Conservation (phyloP, 148 eudicot species). For the Polygonum maritimum region DNA sequence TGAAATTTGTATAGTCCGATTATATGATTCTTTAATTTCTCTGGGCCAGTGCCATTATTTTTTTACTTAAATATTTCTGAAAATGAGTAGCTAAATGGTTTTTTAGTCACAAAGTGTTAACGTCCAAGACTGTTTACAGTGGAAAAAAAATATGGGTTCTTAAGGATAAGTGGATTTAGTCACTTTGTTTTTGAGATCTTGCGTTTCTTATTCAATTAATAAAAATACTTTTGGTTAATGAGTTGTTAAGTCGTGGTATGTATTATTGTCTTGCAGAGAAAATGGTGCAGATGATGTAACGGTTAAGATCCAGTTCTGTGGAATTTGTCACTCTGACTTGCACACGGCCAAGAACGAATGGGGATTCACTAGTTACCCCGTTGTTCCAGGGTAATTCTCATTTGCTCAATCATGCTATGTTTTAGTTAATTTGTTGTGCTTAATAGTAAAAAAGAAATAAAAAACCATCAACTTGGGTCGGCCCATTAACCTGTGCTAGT, state of each 20-base stretch:
- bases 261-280: constrained; percentile 34
- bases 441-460: no score
- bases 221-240: neutral
- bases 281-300: constrained; percentile 49
- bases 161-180: neutral
- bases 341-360: constrained; percentile 48
- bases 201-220: neutral
- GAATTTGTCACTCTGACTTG: constrained; percentile 67
- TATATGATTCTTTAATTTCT: neutral
- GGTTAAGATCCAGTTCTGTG: constrained; percentile 50
- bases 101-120: no score
- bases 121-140: no score
- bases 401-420: constrained; percentile 1
- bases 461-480: no score
- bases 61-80: neutral
- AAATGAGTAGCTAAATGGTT: no score
- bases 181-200: neutral
- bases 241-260: neutral
- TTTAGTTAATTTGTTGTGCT: neutral
- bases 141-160: no score
- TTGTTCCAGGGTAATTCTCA: constrained; percentile 45
- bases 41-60: neutral
- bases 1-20: neutral
- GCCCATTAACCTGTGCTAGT: neutral
- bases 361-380: constrained; percentile 54